These are phyloP conservation scores for Imleria badia DNA, from an alignment of 768 basidiomycete species.

Conservation along the genomic window DNA sequence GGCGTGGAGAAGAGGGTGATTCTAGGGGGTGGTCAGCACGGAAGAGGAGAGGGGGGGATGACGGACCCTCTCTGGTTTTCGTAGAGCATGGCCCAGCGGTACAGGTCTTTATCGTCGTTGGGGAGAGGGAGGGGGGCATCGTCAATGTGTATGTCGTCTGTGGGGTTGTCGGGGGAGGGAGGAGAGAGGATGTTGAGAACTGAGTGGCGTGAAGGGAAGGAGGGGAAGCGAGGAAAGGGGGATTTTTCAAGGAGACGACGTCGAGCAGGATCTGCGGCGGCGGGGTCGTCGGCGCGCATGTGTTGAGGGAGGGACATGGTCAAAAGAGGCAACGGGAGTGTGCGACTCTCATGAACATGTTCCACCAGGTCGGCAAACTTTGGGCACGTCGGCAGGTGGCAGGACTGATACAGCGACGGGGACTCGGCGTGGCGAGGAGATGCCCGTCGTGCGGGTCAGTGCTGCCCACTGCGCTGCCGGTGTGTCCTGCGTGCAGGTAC, in stretches of 20 bases:
- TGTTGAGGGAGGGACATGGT: conserved; percentile 36
- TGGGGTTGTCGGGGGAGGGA: not conserved
- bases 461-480: conserved; percentile 66
- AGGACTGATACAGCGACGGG: conserved; percentile 16
- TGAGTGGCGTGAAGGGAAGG: conserved; percentile 29
- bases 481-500: conserved; percentile 69
- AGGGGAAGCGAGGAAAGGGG: conserved; percentile 32
- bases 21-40: conserved; percentile 31
- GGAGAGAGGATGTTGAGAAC: not conserved
- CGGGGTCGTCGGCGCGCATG: conserved; percentile 41
- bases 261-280: conserved; percentile 46
- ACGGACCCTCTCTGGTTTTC: conserved; percentile 83
- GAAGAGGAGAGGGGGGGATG: not conserved
- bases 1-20: conserved; percentile 70
- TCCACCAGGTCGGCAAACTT: conserved; percentile 13
- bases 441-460: conserved; percentile 66
- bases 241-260: conserved; percentile 42
- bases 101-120: conserved; percentile 47
- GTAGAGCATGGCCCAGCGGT: conserved; percentile 76
- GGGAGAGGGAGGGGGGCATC: conserved; percentile 17
- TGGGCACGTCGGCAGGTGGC: conserved; percentile 1
- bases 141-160: conserved; percentile 35
- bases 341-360: conserved; percentile 9
- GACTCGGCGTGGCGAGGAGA: conserved; percentile 7
- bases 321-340: conserved; percentile 2